Evolutionary conservation across 1,284 basidiomycete species (phyloP).

Genomic region (Rhizoctonia solani): DNA sequence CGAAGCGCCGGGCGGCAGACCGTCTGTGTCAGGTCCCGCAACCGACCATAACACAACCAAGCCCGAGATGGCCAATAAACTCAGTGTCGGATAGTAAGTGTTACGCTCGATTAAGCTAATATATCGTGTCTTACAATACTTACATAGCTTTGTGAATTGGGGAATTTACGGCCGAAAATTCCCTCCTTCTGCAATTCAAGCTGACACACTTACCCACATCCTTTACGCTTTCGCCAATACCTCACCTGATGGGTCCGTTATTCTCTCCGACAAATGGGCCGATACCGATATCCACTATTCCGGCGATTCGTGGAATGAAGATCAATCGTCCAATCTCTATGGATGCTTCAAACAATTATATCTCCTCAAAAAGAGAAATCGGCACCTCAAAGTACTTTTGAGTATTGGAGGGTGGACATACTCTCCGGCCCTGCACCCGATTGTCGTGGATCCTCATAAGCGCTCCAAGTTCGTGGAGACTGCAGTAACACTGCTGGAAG

Average conservation of each 20-base stretch:
- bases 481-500: conserved; percentile 79
- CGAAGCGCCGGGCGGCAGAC: conserved; percentile 9
- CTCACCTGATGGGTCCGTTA: conserved; percentile 81
- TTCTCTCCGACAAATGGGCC: conserved; percentile 88
- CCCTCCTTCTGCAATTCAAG: conserved; percentile 79
- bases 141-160: conserved; percentile 49
- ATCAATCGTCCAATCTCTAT: conserved; percentile 81
- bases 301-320: conserved; percentile 84
- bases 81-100: conserved; percentile 31
- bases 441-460: conserved; percentile 64
- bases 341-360: conserved; percentile 95
- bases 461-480: conserved; percentile 79
- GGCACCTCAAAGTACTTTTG: conserved; percentile 82
- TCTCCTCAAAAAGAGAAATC: conserved; percentile 81
- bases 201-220: conserved; percentile 80
- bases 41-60: neutral
- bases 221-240: conserved; percentile 91
- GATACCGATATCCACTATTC: conserved; percentile 89
- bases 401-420: conserved; percentile 94
- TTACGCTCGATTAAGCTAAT: neutral
- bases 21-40: neutral
- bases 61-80: conserved; percentile 17
- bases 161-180: conserved; percentile 95
- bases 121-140: neutral
- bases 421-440: conserved; percentile 75